A percentile compares a stretch with the other conserved stretches of the same genome.
Conservation (phyloP, 257 asterid species). For the Cinchona pubescens region DNA sequence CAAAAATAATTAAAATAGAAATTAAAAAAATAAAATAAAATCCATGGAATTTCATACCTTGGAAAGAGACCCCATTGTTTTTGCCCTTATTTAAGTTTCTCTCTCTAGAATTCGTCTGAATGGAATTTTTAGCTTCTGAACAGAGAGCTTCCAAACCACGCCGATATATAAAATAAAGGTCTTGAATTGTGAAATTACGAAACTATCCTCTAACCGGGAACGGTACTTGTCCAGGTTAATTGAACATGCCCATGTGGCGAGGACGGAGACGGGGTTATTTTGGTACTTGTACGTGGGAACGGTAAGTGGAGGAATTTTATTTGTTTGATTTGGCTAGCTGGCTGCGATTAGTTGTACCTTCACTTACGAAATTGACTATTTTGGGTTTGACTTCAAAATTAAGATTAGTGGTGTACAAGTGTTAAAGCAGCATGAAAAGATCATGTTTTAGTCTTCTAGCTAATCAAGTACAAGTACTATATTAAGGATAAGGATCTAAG, state of each 20-base stretch:
- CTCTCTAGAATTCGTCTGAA: background rate
- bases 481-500: too few relatives aligned
- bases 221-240: slow-evolving; percentile 7
- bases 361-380: background rate
- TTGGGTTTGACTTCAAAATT: background rate
- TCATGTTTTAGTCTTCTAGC: too few relatives aligned
- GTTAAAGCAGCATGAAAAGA: background rate
- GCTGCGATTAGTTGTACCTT: background rate
- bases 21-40: too few relatives aligned
- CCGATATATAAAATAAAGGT: background rate
- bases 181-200: background rate
- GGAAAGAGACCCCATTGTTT: slow-evolving; percentile 30
- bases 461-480: too few relatives aligned
- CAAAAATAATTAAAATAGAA: background rate
- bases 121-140: background rate
- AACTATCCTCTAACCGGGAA: background rate
- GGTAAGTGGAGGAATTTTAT: background rate
- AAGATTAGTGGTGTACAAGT: background rate
- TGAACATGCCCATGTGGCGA: background rate
- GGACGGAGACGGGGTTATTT: background rate
- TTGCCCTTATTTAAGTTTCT: background rate
- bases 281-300: background rate
- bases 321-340: background rate
- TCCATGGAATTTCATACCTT: slow-evolving; percentile 18
- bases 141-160: slow-evolving; percentile 12